Percentiles rank a stretch among this genome's conserved stretches.
phyloP scores from a whole-genome alignment of 768 basidiomycete species.

The Cubamyces lactineus region DNA sequence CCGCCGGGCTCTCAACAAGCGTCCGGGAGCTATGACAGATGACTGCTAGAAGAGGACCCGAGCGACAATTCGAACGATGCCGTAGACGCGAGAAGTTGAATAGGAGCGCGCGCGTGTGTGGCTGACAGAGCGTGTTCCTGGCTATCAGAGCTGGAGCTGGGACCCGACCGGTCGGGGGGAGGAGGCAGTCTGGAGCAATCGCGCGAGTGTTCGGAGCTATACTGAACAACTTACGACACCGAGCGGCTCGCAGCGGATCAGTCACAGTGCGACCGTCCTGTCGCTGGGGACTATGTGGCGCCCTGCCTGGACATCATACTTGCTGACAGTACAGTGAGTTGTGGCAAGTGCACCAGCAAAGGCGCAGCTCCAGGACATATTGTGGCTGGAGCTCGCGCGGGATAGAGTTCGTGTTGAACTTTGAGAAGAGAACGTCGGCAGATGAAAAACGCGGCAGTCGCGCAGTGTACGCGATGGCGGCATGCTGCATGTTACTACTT shows the following conservation, averaged over 20 bases:
- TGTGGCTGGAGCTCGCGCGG: neutral
- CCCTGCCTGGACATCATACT: too few relatives aligned
- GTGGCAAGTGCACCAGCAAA: neutral
- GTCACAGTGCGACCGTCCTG: too few relatives aligned
- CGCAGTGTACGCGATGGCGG: constrained; percentile 10
- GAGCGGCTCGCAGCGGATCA: neutral
- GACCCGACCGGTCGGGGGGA: constrained; percentile 11
- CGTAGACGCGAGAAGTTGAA: neutral
- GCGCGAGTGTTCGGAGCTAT: neutral
- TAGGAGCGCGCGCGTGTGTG: neutral
- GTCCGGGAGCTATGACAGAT: too few relatives aligned
- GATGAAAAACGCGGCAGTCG: constrained; percentile 15
- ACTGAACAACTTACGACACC: neutral
- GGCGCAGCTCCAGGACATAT: neutral
- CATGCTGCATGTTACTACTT: neutral
- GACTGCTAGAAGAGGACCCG: too few relatives aligned
- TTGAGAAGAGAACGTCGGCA: constrained; percentile 6
- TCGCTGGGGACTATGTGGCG: too few relatives aligned
- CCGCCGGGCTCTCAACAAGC: too few relatives aligned
- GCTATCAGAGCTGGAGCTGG: neutral
- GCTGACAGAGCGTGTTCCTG: neutral
- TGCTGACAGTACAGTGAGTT: too few relatives aligned
- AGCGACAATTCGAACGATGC: neutral
- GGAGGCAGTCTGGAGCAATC: neutral
- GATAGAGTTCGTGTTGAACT: constrained; percentile 4